Conservation (phyloP, 2,329 filamentous ascomycete genomes). For the Lecanicillium sp. region DNA sequence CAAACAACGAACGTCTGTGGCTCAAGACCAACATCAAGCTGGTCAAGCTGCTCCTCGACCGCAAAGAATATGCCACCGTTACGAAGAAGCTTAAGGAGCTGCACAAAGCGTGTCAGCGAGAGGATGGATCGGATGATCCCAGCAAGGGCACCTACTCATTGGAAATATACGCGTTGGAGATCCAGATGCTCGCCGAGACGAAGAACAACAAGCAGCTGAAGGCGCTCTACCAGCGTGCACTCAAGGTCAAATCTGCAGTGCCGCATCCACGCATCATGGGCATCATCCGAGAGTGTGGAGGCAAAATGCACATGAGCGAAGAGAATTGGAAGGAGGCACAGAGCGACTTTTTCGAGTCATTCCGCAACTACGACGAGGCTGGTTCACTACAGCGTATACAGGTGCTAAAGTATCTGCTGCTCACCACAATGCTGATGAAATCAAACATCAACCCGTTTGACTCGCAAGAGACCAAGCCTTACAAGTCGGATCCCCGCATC, state of each 20-base stretch:
- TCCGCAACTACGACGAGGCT: constrained; percentile 97
- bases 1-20: constrained; percentile 95
- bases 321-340: constrained; percentile 98
- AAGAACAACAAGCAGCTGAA: constrained; percentile 97
- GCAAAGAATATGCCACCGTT: constrained; percentile 77
- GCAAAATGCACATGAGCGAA: constrained; percentile 99
- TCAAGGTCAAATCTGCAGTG: constrained; percentile 91
- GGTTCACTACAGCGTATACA: constrained; percentile 94
- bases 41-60: constrained; percentile 81
- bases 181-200: constrained; percentile 96
- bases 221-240: constrained; percentile 80
- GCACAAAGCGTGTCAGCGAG: constrained; percentile 78
- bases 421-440: constrained; percentile 97
- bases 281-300: constrained; percentile 95
- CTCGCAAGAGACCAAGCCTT: constrained; percentile 97
- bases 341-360: constrained; percentile 97
- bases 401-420: constrained; percentile 91
- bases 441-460: constrained; percentile 98
- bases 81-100: constrained; percentile 80
- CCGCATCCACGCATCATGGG: constrained; percentile 99
- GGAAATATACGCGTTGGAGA: constrained; percentile 94
- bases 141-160: constrained; percentile 95
- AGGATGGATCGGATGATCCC: constrained; percentile 82
- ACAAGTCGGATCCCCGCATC: constrained; percentile 91
- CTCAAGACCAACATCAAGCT: constrained; percentile 98